Evolutionary conservation across 805 yeast genomes (phyloP).

Genomic region (Monosporozyma aquatica): DNA sequence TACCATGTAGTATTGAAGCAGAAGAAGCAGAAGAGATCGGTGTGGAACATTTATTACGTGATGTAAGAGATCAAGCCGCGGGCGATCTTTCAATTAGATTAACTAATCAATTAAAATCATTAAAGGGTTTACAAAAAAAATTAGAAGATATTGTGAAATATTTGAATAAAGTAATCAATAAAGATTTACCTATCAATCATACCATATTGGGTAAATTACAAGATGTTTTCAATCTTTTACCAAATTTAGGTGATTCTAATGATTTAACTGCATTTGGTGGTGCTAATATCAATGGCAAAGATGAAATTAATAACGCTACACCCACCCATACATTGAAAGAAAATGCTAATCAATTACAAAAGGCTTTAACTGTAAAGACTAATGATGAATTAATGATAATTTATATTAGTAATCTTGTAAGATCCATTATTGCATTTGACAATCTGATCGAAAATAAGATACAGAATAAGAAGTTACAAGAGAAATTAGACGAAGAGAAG

Average conservation of each 20-base stretch:
- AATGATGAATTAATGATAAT: slow-evolving; percentile 94
- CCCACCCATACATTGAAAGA: slow-evolving; percentile 8
- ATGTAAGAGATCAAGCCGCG: slow-evolving; percentile 92
- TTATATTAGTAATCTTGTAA: slow-evolving; percentile 78
- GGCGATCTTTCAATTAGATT: slow-evolving; percentile 81
- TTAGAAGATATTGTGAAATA: slow-evolving; percentile 70
- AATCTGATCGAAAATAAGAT: slow-evolving; percentile 94
- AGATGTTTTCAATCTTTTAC: slow-evolving; percentile 87
- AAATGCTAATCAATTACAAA: slow-evolving; percentile 43
- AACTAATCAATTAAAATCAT: slow-evolving; percentile 80
- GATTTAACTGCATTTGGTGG: slow-evolving; percentile 8
- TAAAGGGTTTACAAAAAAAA: slow-evolving; percentile 76
- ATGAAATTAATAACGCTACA: slow-evolving; percentile 10
- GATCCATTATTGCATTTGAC: slow-evolving; percentile 94
- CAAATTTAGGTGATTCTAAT: slow-evolving; percentile 46
- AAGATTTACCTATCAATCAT: slow-evolving; percentile 79
- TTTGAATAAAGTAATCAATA: slow-evolving; percentile 60
- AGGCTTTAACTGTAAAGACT: slow-evolving; percentile 84
- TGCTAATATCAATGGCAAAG: too few species aligned
- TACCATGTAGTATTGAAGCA: slow-evolving; percentile 88
- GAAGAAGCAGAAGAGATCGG: slow-evolving; percentile 99
- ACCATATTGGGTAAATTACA: slow-evolving; percentile 85
- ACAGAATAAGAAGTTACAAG: slow-evolving; percentile 53
- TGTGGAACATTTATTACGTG: slow-evolving; percentile 90
- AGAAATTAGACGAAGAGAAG: slow-evolving; percentile 11